A percentile compares a stretch with the other conserved stretches of the same genome.
phyloP scores from a whole-genome alignment of 257 asterid species.

The Scutellaria galericulata region DNA sequence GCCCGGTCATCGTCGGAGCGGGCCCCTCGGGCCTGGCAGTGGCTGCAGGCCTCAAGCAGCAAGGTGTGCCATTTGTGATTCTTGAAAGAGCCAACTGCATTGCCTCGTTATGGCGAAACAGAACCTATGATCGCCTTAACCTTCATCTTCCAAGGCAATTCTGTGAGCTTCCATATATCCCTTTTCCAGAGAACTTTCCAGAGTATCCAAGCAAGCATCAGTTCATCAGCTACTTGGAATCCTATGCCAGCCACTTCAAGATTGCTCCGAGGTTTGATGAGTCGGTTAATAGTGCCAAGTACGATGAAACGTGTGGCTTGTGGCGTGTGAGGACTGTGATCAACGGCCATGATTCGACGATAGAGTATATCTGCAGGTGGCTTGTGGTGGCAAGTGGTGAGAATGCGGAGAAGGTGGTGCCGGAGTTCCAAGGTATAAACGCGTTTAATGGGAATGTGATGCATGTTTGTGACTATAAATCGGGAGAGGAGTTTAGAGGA shows the following conservation, averaged over 20 bases:
- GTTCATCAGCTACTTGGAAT: constrained; percentile 73
- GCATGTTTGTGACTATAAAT: constrained; percentile 88
- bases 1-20: constrained; percentile 89
- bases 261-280: constrained; percentile 74
- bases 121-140: constrained; percentile 83
- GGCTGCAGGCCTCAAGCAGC: constrained; percentile 73
- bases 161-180: constrained; percentile 75
- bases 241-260: constrained; percentile 58
- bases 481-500: constrained; percentile 66
- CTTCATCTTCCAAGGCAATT: constrained; percentile 87
- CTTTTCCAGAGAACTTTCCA: constrained; percentile 74
- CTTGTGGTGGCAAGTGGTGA: constrained; percentile 93
- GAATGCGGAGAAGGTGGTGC: constrained; percentile 80
- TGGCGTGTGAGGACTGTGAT: constrained; percentile 66
- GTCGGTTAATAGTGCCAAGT: constrained; percentile 61
- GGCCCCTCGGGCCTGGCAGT: constrained; percentile 95
- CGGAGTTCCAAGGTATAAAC: constrained; percentile 64
- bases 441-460: constrained; percentile 60
- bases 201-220: constrained; percentile 74
- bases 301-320: constrained; percentile 70
- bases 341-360: constrained; percentile 23
- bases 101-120: constrained; percentile 85
- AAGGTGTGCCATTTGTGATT: constrained; percentile 82
- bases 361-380: constrained; percentile 83
- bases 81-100: constrained; percentile 88